Conservation (phyloP, 345 rosid species). For the Populus alba region DNA sequence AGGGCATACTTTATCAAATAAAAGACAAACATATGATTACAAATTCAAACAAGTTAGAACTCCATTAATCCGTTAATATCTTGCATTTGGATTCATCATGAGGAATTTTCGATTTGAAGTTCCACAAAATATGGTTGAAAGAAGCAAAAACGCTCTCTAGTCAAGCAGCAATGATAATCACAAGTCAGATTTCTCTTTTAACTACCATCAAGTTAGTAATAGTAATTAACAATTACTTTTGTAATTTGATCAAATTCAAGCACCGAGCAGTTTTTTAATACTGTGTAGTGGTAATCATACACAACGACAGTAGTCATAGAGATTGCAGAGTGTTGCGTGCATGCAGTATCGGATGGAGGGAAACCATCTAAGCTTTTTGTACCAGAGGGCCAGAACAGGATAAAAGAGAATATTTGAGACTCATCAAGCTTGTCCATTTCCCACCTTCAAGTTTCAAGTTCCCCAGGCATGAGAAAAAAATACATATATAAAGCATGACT, state of each 20-base stretch:
- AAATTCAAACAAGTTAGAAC: not conserved
- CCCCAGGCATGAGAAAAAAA: not conserved
- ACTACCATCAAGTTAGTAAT: not conserved
- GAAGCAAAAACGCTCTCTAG: not conserved
- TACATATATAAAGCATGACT: not conserved
- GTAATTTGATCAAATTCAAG: not conserved
- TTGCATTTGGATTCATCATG: not conserved
- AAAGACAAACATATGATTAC: not conserved
- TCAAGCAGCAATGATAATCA: not conserved
- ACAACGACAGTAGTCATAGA: not conserved
- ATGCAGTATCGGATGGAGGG: not conserved
- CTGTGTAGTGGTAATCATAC: not conserved
- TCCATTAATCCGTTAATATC: not conserved
- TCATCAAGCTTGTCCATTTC: constrained; percentile 13
- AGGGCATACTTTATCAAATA: not conserved
- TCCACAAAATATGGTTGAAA: not conserved
- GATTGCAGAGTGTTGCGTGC: not conserved
- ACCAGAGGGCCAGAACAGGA: constrained; percentile 9
- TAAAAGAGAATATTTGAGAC: constrained; percentile 24
- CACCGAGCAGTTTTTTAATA: not conserved
- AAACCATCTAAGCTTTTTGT: not conserved
- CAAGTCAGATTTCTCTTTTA: not conserved
- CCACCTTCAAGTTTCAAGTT: constrained; percentile 4
- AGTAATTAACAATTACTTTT: not conserved
- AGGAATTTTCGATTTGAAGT: not conserved